Evolutionary conservation across 345 rosid genomes (phyloP).

Genomic region (Gossypium arboreum): DNA sequence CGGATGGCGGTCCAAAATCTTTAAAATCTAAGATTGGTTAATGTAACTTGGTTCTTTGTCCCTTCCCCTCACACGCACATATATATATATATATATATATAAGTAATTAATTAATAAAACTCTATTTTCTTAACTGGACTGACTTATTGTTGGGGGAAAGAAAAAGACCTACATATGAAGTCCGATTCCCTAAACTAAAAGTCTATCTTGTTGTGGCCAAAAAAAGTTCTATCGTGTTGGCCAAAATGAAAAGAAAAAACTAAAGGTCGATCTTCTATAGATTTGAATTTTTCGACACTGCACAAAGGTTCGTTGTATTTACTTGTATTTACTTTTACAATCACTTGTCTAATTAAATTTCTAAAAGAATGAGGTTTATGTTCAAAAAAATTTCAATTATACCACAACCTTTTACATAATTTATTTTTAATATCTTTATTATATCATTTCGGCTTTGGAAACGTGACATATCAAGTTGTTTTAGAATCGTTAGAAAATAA

Average conservation of each 20-base stretch:
- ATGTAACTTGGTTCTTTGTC: background rate
- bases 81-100: background rate
- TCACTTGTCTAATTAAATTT: no score
- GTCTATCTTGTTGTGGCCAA: no score
- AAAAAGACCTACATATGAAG: background rate
- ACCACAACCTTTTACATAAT: no score
- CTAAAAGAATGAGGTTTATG: no score
- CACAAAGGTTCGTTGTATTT: background rate
- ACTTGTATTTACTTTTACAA: background rate
- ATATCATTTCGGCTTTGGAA: no score
- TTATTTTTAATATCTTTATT: no score
- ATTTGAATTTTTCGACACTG: background rate
- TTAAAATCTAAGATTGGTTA: background rate
- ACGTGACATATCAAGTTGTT: no score
- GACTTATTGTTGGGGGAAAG: background rate
- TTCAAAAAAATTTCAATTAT: no score
- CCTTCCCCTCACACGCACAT: no score
- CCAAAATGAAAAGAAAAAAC: background rate
- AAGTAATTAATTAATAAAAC: background rate
- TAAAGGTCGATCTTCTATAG: background rate
- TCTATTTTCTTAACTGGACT: background rate
- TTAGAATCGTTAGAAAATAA: no score
- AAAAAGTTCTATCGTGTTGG: no score
- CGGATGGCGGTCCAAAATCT: background rate
- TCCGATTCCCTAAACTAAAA: background rate